These are phyloP conservation scores for Aspergillus quadricinctus DNA, from an alignment of 2,329 filamentous ascomycete genomes.

Conservation along the genomic window DNA sequence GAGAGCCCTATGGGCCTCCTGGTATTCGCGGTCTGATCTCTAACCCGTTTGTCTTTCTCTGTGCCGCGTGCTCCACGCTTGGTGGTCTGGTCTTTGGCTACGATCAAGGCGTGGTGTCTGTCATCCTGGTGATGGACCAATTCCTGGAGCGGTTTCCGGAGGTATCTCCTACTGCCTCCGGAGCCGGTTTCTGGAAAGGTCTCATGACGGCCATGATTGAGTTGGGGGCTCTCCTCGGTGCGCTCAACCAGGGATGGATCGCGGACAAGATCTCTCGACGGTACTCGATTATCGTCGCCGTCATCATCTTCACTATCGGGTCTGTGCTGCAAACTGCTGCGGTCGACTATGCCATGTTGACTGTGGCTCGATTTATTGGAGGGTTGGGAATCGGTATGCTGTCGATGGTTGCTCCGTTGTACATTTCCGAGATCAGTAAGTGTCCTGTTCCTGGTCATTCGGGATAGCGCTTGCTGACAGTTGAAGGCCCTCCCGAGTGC, in stretches of 20 bases:
- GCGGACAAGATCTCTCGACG: conserved; percentile 52
- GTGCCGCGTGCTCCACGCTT: conserved; percentile 48
- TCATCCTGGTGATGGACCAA: conserved; percentile 51
- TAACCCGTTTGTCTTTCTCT: conserved; percentile 49
- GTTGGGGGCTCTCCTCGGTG: conserved; percentile 47
- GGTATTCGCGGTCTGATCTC: conserved; percentile 47
- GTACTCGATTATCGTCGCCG: conserved; percentile 50
- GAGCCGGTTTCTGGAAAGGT: conserved; percentile 41
- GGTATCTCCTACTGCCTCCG: conserved; percentile 36
- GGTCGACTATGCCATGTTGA: conserved; percentile 49
- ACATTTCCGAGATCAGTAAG: conserved; percentile 49
- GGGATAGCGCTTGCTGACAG: not conserved
- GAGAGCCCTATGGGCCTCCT: conserved; percentile 31
- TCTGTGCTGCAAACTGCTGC: conserved; percentile 50
- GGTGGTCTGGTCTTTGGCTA: conserved; percentile 51
- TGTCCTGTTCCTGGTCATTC: not conserved
- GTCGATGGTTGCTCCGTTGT: conserved; percentile 48
- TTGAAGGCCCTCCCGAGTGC: conserved; percentile 41
- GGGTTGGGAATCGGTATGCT: conserved; percentile 51
- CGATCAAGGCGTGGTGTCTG: conserved; percentile 42
- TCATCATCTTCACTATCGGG: conserved; percentile 49
- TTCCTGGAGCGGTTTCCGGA: conserved; percentile 45
- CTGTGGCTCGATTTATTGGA: conserved; percentile 47
- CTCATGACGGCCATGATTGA: conserved; percentile 54
- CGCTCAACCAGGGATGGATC: conserved; percentile 46